These are phyloP conservation scores for Dipodascus albidus DNA, from an alignment of 805 yeast genomes.

Conservation along the genomic window DNA sequence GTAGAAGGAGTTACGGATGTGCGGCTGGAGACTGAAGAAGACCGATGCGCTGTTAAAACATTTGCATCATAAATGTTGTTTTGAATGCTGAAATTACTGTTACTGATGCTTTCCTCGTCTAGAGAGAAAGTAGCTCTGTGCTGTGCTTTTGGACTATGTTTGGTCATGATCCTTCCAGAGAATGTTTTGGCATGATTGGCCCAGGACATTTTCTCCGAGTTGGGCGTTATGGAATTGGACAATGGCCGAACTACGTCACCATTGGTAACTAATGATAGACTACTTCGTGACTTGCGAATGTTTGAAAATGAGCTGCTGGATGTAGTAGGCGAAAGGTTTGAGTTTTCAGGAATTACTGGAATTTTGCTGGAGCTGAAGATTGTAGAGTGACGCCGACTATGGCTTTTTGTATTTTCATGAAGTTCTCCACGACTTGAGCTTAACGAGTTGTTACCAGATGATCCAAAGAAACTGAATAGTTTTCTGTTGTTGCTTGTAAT, in stretches of 20 bases:
- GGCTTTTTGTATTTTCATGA: not conserved
- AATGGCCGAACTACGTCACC: not conserved
- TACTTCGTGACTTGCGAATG: not conserved
- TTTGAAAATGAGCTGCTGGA: not conserved
- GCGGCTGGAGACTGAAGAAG: conserved; percentile 5
- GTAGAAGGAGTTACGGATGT: conserved; percentile 25
- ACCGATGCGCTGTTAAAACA: conserved; percentile 7
- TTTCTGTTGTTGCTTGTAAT: not conserved
- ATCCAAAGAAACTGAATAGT: not conserved
- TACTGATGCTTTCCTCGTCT: not conserved
- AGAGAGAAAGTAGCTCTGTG: conserved; percentile 1
- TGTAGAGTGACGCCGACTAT: not conserved
- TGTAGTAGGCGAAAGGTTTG: not conserved
- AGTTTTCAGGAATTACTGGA: not conserved
- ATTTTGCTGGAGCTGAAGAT: not conserved
- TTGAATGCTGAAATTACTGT: not conserved
- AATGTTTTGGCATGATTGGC: conserved; percentile 11
- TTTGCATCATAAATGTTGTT: conserved; percentile 10
- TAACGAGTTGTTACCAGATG: not conserved
- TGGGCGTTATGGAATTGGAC: not conserved
- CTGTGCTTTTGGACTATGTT: conserved; percentile 10
- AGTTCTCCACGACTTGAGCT: not conserved
- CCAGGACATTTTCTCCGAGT: not conserved
- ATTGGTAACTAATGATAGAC: not conserved
- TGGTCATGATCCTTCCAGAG: conserved; percentile 17